phyloP scores from a whole-genome alignment of 2,329 filamentous ascomycete genomes.

The Orbilia blumenaviensis region DNA sequence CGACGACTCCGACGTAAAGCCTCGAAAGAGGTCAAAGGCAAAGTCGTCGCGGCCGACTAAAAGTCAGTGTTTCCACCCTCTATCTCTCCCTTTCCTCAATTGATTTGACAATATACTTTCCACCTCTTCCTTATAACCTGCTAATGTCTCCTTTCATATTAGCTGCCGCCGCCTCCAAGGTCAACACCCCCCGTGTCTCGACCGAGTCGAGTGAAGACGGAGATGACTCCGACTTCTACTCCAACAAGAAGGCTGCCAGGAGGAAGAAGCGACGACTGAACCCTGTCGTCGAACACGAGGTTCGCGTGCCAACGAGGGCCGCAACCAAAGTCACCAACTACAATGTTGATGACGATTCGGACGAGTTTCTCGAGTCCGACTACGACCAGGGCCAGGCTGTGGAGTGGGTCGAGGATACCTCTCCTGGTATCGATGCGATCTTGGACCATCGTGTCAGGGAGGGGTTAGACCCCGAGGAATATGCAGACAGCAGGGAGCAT shows the following conservation, averaged over 20 bases:
- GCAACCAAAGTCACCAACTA: constrained; percentile 78
- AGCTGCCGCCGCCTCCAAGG: constrained; percentile 50
- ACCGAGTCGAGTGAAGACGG: constrained; percentile 71
- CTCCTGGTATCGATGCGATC: constrained; percentile 83
- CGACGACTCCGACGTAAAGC: constrained; percentile 41
- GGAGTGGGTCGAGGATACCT: constrained; percentile 64
- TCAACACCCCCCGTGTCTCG: constrained; percentile 60
- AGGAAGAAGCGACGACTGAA: constrained; percentile 73
- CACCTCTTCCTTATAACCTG: neutral
- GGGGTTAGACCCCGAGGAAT: constrained; percentile 64
- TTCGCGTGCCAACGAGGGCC: constrained; percentile 89
- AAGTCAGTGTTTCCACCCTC: constrained; percentile 16
- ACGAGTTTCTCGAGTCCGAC: constrained; percentile 65
- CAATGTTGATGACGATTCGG: constrained; percentile 69
- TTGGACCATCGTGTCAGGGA: constrained; percentile 84
- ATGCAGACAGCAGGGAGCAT: constrained; percentile 68
- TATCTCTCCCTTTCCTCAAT: neutral
- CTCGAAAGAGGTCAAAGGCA: constrained; percentile 32
- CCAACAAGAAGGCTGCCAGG: constrained; percentile 75
- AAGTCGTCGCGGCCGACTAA: constrained; percentile 24
- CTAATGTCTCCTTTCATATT: constrained; percentile 2
- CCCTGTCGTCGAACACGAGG: constrained; percentile 75
- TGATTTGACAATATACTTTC: constrained; percentile 4
- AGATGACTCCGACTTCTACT: constrained; percentile 77
- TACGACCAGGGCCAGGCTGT: constrained; percentile 58